These are phyloP conservation scores for Phytopythium chamaehyphon DNA, from an alignment of 352 stramenopile species.

Conservation along the genomic window DNA sequence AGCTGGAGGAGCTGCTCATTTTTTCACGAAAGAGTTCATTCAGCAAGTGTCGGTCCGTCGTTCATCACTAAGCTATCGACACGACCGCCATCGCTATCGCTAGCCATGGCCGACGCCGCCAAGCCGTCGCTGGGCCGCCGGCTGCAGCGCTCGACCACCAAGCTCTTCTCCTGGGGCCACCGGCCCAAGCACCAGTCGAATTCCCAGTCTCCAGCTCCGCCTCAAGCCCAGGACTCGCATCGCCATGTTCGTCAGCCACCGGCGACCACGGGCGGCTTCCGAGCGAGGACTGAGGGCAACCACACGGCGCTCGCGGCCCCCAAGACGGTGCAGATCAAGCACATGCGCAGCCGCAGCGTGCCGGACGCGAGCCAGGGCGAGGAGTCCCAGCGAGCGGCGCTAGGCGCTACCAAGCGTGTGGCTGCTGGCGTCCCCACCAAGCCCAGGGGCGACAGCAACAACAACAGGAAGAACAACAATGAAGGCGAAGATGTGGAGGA, in stretches of 20 bases:
- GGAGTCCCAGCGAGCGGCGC: background rate
- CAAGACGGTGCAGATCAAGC: conserved; percentile 1
- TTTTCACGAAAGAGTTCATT: too few relatives aligned
- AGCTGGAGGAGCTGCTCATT: too few relatives aligned
- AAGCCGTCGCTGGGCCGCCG: conserved; percentile 7
- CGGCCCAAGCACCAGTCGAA: background rate
- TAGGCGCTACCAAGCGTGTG: background rate
- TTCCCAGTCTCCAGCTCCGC: background rate
- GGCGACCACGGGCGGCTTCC: too few relatives aligned
- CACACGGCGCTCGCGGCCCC: too few relatives aligned
- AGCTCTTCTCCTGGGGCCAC: conserved; percentile 16
- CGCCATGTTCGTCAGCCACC: too few relatives aligned
- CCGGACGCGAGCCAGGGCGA: background rate
- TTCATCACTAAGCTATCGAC: too few relatives aligned
- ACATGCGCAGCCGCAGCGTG: background rate
- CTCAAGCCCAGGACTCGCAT: too few relatives aligned
- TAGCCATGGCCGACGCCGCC: background rate
- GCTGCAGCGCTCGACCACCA: conserved; percentile 25
- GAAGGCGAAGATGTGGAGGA: conserved; percentile 16
- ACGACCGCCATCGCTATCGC: too few relatives aligned
- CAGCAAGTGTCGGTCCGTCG: too few relatives aligned
- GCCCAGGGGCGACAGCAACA: background rate
- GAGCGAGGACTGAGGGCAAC: too few relatives aligned
- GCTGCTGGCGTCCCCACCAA: background rate
- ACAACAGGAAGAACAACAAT: conserved; percentile 6